phyloP scores from a whole-genome alignment of 2,329 filamentous ascomycete genomes.

The Penicillium sp. region DNA sequence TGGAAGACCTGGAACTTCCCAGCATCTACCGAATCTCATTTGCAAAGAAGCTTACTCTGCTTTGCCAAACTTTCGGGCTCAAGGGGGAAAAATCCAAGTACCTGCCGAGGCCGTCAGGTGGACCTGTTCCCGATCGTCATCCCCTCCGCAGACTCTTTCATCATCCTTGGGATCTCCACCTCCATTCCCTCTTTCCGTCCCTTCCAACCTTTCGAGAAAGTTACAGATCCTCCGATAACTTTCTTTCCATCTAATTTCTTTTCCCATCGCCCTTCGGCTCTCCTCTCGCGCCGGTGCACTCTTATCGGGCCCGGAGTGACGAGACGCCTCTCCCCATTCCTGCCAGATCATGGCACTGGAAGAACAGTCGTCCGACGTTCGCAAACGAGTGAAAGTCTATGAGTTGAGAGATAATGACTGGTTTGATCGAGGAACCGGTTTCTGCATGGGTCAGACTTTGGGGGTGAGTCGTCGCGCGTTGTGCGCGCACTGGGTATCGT shows the following conservation, averaged over 20 bases:
- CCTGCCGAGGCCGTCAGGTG: constrained; percentile 33
- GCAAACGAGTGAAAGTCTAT: constrained; percentile 89
- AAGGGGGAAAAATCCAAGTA: constrained; percentile 10
- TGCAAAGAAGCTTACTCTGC: background rate
- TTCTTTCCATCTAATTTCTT: constrained; percentile 2
- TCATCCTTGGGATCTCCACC: constrained; percentile 21
- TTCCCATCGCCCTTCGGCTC: constrained; percentile 19
- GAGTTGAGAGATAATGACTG: constrained; percentile 98
- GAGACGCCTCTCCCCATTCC: constrained; percentile 35
- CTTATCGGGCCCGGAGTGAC: constrained; percentile 40
- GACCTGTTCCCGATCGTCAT: constrained; percentile 26
- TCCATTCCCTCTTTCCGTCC: constrained; percentile 13
- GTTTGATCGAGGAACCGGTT: constrained; percentile 96
- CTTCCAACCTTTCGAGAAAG: constrained; percentile 16
- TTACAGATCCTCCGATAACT: constrained; percentile 14
- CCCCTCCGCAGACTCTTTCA: constrained; percentile 28
- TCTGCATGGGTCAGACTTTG: constrained; percentile 76
- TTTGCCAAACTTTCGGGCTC: constrained; percentile 6
- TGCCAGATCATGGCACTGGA: constrained; percentile 49
- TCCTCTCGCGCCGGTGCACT: constrained; percentile 33
- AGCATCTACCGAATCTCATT: constrained; percentile 17
- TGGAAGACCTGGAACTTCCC: constrained; percentile 6
- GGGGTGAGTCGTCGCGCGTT: constrained; percentile 57
- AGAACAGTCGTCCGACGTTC: constrained; percentile 50
- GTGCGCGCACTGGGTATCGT: constrained; percentile 21